Conservation (phyloP, 2,329 filamentous ascomycete species). For the Claviceps arundinis region DNA sequence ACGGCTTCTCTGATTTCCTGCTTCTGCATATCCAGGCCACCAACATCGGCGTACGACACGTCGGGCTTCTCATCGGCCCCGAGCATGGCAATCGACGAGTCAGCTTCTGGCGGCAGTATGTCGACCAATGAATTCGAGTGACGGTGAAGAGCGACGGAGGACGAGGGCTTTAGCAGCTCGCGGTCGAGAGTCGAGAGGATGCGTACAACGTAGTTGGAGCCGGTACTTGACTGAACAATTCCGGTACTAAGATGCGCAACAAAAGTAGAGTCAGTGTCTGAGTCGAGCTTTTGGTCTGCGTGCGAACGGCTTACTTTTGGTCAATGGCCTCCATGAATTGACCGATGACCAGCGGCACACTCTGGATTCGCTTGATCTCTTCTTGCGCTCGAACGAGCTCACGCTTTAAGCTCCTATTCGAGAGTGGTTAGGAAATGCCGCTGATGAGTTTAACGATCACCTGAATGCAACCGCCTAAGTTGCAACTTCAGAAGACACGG, state of each 20-base stretch:
- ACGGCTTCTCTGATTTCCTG: conserved; percentile 98
- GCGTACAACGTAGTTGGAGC: conserved; percentile 96
- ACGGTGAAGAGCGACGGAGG: conserved; percentile 90
- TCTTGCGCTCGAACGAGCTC: conserved; percentile 95
- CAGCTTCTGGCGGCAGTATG: conserved; percentile 95
- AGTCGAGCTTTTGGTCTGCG: background rate
- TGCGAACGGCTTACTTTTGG: conserved; percentile 61
- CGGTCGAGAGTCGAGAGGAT: conserved; percentile 97
- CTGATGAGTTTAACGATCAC: background rate
- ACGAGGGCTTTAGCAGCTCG: conserved; percentile 94
- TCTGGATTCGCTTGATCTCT: conserved; percentile 99
- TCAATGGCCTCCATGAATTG: conserved; percentile 99
- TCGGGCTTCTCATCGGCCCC: conserved; percentile 95
- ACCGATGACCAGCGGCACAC: conserved; percentile 91
- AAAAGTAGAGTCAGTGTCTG: background rate
- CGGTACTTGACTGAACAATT: conserved; percentile 95
- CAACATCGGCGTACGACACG: conserved; percentile 94
- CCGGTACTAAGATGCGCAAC: conserved; percentile 54
- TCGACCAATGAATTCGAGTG: conserved; percentile 98
- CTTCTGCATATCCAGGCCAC: conserved; percentile 98
- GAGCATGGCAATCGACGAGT: conserved; percentile 97
- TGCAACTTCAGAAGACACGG: background rate
- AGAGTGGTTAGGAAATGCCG: background rate
- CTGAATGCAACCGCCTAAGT: too few relatives aligned
- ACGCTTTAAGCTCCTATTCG: conserved; percentile 72